Percentiles rank a stretch among this genome's conserved stretches.
Evolutionary conservation across 306 rosid species (phyloP).

Genomic region (Castanopsis chinensis): DNA sequence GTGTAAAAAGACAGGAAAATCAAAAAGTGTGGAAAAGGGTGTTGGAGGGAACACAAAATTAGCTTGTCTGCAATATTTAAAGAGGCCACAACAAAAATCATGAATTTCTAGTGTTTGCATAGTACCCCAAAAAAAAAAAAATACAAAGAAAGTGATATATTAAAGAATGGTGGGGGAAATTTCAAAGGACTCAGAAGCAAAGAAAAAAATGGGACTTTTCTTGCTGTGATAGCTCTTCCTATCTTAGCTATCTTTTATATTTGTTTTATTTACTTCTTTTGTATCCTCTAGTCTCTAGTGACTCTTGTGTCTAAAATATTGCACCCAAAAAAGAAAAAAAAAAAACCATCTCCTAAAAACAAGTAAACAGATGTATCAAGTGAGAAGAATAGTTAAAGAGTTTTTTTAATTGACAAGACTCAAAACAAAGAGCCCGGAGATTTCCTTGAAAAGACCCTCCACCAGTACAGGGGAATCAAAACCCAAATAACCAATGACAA

Average conservation of each 20-base stretch:
- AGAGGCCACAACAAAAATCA: constrained; percentile 14
- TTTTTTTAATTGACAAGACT: constrained; percentile 53
- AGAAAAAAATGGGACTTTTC: constrained; percentile 29
- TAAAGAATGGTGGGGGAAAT: constrained; percentile 1
- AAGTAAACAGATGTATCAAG: constrained; percentile 25
- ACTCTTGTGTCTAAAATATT: constrained; percentile 11
- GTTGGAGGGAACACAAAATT: constrained; percentile 14
- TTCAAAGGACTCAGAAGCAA: constrained; percentile 34
- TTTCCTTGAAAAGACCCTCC: constrained; percentile 70
- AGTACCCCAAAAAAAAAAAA: not conserved
- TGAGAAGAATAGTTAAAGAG: not conserved
- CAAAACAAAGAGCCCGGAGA: constrained; percentile 27
- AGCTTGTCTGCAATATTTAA: constrained; percentile 23
- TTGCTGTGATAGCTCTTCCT: constrained; percentile 11
- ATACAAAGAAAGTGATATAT: constrained; percentile 19
- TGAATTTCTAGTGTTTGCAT: constrained; percentile 12
- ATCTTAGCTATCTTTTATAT: constrained; percentile 8
- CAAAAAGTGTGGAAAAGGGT: not conserved
- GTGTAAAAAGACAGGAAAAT: not conserved
- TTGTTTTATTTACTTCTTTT: constrained; percentile 37
- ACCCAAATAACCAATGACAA: constrained; percentile 27
- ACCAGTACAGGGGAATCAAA: constrained; percentile 34
- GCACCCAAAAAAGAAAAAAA: constrained; percentile 11
- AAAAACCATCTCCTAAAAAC: constrained; percentile 32
- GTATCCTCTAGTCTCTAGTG: constrained; percentile 22